A percentile compares a stretch with the other conserved stretches of the same genome.
These are phyloP conservation scores for Fimicolochytrium jonesii DNA, from an alignment of 192 early-diverging fungal species.

Conservation along the genomic window DNA sequence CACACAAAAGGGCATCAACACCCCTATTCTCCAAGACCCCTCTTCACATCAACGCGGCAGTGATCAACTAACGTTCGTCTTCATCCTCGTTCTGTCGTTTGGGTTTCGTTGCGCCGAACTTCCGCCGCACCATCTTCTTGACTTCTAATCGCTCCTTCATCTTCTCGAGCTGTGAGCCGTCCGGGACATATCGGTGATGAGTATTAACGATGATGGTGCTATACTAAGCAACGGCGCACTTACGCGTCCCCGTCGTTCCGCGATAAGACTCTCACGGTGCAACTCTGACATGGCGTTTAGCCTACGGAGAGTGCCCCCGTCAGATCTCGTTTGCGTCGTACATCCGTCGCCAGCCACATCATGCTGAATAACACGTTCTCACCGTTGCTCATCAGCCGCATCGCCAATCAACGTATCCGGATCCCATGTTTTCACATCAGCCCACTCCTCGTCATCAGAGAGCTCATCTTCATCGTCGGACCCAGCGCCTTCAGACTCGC, in stretches of 20 bases:
- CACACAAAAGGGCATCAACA: no score
- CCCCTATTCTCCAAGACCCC: no score
- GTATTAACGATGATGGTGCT: no score
- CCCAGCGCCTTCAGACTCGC: no score
- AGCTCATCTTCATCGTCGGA: conserved; percentile 19
- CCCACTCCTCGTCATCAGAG: conserved; percentile 21
- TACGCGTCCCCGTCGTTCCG: conserved; percentile 9
- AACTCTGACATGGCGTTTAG: conserved; percentile 17
- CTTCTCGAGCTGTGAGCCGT: conserved; percentile 1
- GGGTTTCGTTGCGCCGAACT: conserved; percentile 3
- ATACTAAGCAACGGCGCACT: no score
- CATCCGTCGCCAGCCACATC: no score
- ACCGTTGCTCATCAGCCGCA: neutral
- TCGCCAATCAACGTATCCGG: conserved; percentile 15
- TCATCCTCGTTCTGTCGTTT: conserved; percentile 12
- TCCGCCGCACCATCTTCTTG: conserved; percentile 16
- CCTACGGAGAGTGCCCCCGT: no score
- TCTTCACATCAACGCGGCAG: no score
- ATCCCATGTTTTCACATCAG: conserved; percentile 22
- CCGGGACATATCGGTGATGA: no score
- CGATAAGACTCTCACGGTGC: conserved; percentile 11
- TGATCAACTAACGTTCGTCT: conserved; percentile 3
- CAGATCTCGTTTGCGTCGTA: no score
- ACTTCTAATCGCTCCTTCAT: conserved; percentile 23
- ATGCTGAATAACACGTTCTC: no score